phyloP scores from a whole-genome alignment of 1,139 yeast species.

The Yamadazyma epiphylla region DNA sequence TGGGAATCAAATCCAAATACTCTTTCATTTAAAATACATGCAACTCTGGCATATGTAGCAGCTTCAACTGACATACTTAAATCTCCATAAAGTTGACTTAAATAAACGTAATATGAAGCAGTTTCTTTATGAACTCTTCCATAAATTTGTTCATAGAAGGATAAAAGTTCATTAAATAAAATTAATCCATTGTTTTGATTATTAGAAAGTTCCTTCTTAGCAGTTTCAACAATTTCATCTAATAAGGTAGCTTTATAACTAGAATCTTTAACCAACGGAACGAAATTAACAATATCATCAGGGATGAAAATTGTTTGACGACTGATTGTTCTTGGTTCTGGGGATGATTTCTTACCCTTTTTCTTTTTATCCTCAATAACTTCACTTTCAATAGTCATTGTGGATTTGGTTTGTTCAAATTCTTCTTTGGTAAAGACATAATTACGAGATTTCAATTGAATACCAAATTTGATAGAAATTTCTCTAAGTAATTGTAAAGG shows the following conservation, averaged over 20 bases:
- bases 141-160: constrained; percentile 77
- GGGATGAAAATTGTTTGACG: constrained; percentile 46
- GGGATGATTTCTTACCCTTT: constrained; percentile 28
- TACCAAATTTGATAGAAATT: constrained; percentile 74
- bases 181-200: constrained; percentile 49
- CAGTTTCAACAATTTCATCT: constrained; percentile 76
- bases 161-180: constrained; percentile 64
- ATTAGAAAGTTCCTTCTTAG: constrained; percentile 47
- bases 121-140: constrained; percentile 81
- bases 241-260: constrained; percentile 63
- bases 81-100: constrained; percentile 68
- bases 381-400: constrained; percentile 15
- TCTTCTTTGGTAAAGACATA: constrained; percentile 48
- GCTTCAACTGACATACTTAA: constrained; percentile 58
- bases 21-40: constrained; percentile 75
- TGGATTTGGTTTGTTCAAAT: constrained; percentile 30
- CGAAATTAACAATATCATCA: constrained; percentile 63
- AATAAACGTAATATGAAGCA: constrained; percentile 61
- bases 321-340: constrained; percentile 16
- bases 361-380: constrained; percentile 14
- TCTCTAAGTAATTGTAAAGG: constrained; percentile 61
- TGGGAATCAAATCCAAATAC: constrained; percentile 75
- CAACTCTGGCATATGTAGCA: constrained; percentile 63
- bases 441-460: constrained; percentile 69
- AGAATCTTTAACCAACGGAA: constrained; percentile 73